These are phyloP conservation scores for Aureobasidium sp. DNA, from an alignment of 2,329 filamentous ascomycete species.

Conservation along the genomic window DNA sequence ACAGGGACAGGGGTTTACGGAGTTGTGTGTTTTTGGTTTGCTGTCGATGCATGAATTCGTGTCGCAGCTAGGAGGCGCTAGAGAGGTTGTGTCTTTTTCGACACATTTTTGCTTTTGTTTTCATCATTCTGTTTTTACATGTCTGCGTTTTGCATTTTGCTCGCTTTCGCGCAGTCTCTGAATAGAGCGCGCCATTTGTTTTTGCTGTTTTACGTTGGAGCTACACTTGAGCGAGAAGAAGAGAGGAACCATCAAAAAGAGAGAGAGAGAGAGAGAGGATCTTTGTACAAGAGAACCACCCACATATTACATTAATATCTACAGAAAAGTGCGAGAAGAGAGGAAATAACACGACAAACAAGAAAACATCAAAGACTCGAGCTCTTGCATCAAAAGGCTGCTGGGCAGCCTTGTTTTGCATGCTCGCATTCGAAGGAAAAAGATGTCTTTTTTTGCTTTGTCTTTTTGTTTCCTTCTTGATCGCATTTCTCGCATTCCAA, in stretches of 20 bases:
- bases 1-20: neutral
- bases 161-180: neutral
- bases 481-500: neutral
- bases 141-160: neutral
- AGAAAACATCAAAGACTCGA: neutral
- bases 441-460: neutral
- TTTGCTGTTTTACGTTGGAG: neutral
- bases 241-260: neutral
- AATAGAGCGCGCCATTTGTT: neutral
- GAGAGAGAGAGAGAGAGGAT: neutral
- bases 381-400: neutral
- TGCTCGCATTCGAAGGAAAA: no score
- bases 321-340: neutral
- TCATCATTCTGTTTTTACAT: neutral
- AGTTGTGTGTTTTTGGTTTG: neutral
- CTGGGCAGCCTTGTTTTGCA: neutral
- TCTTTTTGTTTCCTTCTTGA: neutral
- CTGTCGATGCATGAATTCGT: neutral
- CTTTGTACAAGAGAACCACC: neutral
- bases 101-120: neutral
- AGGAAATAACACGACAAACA: neutral
- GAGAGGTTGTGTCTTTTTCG: neutral
- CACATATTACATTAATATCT: neutral
- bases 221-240: neutral
- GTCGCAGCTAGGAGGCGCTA: neutral